Base-by-base conservation (phyloP, 2,329 filamentous ascomycete genomes). In the Arthrobotrys sphaeroides region DNA sequence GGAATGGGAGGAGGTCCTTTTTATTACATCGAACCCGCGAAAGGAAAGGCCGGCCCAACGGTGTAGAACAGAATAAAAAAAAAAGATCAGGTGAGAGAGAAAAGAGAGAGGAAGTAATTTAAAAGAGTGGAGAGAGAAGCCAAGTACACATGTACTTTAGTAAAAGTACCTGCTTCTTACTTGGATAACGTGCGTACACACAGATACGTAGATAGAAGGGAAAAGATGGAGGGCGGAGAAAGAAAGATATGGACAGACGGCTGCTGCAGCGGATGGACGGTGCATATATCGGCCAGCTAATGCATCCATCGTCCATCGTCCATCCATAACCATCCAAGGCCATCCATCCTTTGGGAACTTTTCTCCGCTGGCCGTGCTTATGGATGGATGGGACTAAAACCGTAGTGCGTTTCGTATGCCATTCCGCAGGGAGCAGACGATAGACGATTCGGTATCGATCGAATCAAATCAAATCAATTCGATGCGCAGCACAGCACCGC, bases 251-350 rank as follows among this genome's bases (percentile, higher is more conserved):
- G 42, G 18, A 31, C 43, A 60, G 47, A 49, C 51, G 47, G 45
- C 53, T 42, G 53, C 55, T 28, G n/a, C n/a, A 22, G 24, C 47
- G 61, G 69, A 47, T 53, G 69, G 61, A 73, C 69, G 22, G 69
- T 73, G 69, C 69, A 73, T 74, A 60, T 60, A 60, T 53, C 66
- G 66, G 70, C 70, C 70, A 74, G 64, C 70, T 61, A n/a, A n/a
- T n/a, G n/a, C n/a, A n/a, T n/a, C n/a, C n/a, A n/a, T n/a, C n/a
- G n/a, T n/a, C n/a, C n/a, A n/a, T n/a, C n/a, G n/a, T n/a, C n/a
- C n/a, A n/a, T n/a, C n/a, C n/a, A n/a, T n/a, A n/a, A n/a, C n/a
- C n/a, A n/a, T n/a, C n/a, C n/a, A n/a, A n/a, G n/a, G n/a, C n/a
- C n/a, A 61, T 74, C 62, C 70, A 73, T 67, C 22, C 45, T 51